phyloP scores from a whole-genome alignment of 257 asterid species.

The Fraxinus quadrangulata region DNA sequence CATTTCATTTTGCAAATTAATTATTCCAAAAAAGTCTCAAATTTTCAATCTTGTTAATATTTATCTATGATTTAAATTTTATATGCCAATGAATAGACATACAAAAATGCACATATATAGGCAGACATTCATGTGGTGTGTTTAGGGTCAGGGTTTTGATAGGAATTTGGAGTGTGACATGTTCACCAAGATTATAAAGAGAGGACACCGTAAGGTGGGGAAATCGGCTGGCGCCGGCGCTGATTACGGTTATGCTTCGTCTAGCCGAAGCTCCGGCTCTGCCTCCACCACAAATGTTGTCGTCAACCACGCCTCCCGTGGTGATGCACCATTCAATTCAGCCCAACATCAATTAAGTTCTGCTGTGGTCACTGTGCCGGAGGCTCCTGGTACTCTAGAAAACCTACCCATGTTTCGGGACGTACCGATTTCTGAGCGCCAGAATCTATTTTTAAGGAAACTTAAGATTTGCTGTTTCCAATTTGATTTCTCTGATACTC shows the following conservation, averaged over 20 bases:
- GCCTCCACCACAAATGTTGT: constrained; percentile 21
- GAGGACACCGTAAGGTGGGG: constrained; percentile 32
- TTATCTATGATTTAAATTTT: neutral
- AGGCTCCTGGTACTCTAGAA: constrained; percentile 19
- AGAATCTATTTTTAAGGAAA: constrained; percentile 29
- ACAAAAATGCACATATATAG: neutral
- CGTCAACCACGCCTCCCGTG: constrained; percentile 28
- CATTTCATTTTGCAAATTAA: neutral
- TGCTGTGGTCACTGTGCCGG: neutral
- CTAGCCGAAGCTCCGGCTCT: constrained; percentile 9
- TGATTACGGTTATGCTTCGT: neutral
- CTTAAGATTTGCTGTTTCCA: constrained; percentile 28
- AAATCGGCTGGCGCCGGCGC: constrained; percentile 25
- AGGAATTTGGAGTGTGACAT: constrained; percentile 3
- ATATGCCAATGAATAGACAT: neutral
- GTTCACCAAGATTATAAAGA: constrained; percentile 36
- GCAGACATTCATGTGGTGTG: neutral
- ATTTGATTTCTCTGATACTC: constrained; percentile 30
- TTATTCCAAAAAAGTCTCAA: neutral
- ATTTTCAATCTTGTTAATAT: neutral
- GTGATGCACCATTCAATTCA: constrained; percentile 8
- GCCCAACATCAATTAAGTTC: neutral
- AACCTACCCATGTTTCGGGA: constrained; percentile 32
- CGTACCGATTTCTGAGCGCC: constrained; percentile 29
- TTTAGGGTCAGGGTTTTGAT: constrained; percentile 16